phyloP scores from a whole-genome alignment of 176 grass and related monocot species.

The bread wheat (Triticum aestivum) region IWGSC_CS_RefSeq_v2.1 NC_057801.1:495765308-495765807 shows the following conservation, averaged over 20 bases:
- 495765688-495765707: background rate
- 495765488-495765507: conserved; percentile 25
- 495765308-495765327: background rate
- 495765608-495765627: conserved; percentile 20
- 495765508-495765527: background rate
- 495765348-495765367: background rate
- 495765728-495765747: conserved; percentile 7
- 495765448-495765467: background rate
- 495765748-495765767: conserved; percentile 19
- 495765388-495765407: background rate
- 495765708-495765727: conserved; percentile 19
- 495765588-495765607: conserved; percentile 34
- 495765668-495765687: conserved; percentile 6
- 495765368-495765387: background rate
- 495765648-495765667: conserved; percentile 36
- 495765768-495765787: conserved; percentile 30
- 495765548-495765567: conserved; percentile 11
- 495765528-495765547: background rate
- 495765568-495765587: conserved; percentile 26
- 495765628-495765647: conserved; percentile 16
- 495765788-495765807: conserved; percentile 21
- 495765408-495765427: conserved; percentile 2
- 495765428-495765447: background rate
- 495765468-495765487: conserved; percentile 13
- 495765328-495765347: background rate